Percentiles rank a stretch among this genome's conserved stretches.
phyloP scores from a whole-genome alignment of 169 alveolate species.

The Plasmodium sp. region DNA sequence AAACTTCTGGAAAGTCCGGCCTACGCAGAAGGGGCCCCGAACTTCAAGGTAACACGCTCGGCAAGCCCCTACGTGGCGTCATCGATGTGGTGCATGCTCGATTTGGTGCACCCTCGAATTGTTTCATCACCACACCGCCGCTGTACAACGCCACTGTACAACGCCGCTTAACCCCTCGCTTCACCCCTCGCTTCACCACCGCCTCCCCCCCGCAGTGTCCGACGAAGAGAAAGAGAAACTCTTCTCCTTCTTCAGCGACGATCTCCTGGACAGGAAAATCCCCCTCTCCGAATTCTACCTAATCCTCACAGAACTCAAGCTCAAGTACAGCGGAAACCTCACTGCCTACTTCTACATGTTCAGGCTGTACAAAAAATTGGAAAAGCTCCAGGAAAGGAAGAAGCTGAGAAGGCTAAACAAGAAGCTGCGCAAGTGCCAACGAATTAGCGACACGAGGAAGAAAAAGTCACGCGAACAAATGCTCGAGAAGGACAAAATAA shows the following conservation, averaged over 20 bases:
- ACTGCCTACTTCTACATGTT: conserved; percentile 76
- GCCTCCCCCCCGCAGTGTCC: conserved; percentile 35
- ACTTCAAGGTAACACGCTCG: neutral
- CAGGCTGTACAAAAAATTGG: conserved; percentile 54
- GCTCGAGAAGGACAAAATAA: neutral
- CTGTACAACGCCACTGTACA: neutral
- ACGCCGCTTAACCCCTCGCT: neutral
- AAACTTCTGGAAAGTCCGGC: neutral
- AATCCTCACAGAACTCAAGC: conserved; percentile 77
- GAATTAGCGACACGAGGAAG: conserved; percentile 9
- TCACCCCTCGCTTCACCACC: neutral
- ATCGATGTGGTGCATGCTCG: neutral
- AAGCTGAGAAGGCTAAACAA: conserved; percentile 37
- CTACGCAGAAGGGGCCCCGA: neutral
- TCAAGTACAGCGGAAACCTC: conserved; percentile 63
- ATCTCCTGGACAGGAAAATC: conserved; percentile 66
- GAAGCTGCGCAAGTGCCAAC: conserved; percentile 63
- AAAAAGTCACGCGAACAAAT: conserved; percentile 4
- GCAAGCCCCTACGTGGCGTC: neutral
- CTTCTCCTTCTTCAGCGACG: conserved; percentile 77
- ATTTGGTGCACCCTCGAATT: neutral
- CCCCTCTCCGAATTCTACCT: conserved; percentile 78
- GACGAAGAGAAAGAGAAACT: conserved; percentile 75
- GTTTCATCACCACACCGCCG: neutral
- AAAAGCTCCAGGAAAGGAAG: conserved; percentile 2